These are phyloP conservation scores for Leccinum variicolor DNA, from an alignment of 768 basidiomycete species.

Conservation along the genomic window DNA sequence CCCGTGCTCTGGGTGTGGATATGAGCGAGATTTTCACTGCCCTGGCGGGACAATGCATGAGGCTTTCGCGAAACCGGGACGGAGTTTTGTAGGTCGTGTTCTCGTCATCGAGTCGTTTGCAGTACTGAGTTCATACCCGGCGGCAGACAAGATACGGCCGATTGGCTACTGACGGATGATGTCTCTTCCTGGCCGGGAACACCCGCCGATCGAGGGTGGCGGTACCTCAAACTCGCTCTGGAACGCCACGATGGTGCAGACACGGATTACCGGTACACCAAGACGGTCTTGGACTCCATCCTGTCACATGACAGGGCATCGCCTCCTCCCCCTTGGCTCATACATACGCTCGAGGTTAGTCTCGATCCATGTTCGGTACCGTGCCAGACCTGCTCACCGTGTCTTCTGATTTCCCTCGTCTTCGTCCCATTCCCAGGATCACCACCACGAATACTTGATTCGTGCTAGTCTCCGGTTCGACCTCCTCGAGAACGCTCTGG, in stretches of 20 bases:
- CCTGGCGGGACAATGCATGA: conserved; percentile 75
- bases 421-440: conserved; percentile 35
- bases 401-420: not conserved
- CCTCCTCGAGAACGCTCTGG: conserved; percentile 70
- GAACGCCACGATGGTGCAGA: conserved; percentile 70
- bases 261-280: conserved; percentile 74
- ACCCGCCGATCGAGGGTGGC: conserved; percentile 77
- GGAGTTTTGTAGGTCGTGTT: conserved; percentile 48
- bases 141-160: conserved; percentile 62
- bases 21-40: conserved; percentile 83
- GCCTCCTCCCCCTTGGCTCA: conserved; percentile 80
- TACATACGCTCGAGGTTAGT: conserved; percentile 67
- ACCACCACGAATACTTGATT: conserved; percentile 84
- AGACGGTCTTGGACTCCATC: conserved; percentile 73
- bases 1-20: conserved; percentile 73
- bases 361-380: not conserved
- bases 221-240: conserved; percentile 79
- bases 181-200: conserved; percentile 83
- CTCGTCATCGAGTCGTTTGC: not conserved
- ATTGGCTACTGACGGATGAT: conserved; percentile 83
- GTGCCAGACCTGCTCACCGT: not conserved
- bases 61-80: conserved; percentile 63
- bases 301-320: conserved; percentile 58
- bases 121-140: conserved; percentile 2
- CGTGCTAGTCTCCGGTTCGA: conserved; percentile 77